Evolutionary conservation across 2,329 filamentous ascomycete genomes (phyloP).

Genomic region (Epichloe sibirici): DNA sequence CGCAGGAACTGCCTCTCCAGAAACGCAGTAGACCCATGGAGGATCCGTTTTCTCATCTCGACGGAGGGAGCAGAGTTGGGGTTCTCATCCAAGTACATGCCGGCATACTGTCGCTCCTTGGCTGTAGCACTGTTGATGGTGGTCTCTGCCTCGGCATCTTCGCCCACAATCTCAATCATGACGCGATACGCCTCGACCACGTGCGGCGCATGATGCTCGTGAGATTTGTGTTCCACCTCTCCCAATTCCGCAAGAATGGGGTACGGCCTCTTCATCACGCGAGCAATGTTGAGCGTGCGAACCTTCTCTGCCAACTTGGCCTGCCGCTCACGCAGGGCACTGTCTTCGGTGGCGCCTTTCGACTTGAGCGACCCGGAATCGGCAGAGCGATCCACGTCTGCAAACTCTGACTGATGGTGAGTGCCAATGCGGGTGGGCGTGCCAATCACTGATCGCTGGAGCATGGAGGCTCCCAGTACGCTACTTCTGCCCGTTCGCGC

Average conservation of each 20-base stretch:
- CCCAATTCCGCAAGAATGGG: constrained; percentile 67
- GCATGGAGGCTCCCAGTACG: constrained; percentile 45
- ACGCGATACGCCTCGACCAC: constrained; percentile 75
- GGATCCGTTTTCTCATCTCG: constrained; percentile 63
- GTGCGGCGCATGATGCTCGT: constrained; percentile 60
- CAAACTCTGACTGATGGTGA: constrained; percentile 49
- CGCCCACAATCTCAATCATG: constrained; percentile 65
- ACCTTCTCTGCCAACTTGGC: constrained; percentile 68
- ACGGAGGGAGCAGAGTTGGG: constrained; percentile 51
- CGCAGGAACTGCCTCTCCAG: constrained; percentile 71
- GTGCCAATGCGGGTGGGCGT: constrained; percentile 56
- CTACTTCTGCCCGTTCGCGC: constrained; percentile 38
- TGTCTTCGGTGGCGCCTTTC: constrained; percentile 49
- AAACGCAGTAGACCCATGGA: constrained; percentile 66
- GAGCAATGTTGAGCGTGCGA: constrained; percentile 61
- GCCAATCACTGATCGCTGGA: constrained; percentile 81
- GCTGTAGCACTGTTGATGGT: constrained; percentile 51
- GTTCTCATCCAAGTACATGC: constrained; percentile 65
- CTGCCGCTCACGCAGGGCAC: constrained; percentile 74
- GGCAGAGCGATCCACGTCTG: constrained; percentile 51
- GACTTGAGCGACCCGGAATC: constrained; percentile 32
- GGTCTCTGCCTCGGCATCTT: constrained; percentile 49
- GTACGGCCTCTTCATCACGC: constrained; percentile 54
- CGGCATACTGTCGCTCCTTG: constrained; percentile 63
- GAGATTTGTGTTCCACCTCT: constrained; percentile 57